These are phyloP conservation scores for Zygoascus bituminiphila DNA, from an alignment of 805 yeast species.

Conservation along the genomic window DNA sequence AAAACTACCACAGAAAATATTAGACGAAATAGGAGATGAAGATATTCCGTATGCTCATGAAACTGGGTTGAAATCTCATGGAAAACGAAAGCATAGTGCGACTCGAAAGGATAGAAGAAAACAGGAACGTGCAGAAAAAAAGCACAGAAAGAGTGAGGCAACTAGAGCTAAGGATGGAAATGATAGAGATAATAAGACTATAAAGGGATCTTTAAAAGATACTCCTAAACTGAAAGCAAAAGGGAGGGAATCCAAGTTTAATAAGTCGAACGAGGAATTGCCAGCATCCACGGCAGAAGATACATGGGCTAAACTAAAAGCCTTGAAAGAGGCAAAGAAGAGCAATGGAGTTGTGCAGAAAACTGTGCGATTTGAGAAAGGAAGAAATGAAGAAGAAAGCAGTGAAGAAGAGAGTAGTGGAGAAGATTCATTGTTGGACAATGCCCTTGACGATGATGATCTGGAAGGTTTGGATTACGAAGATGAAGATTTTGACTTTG, in stretches of 20 bases:
- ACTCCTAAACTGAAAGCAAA: background rate
- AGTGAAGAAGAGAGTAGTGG: background rate
- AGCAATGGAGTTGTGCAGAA: conserved; percentile 29
- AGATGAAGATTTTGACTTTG: conserved; percentile 1
- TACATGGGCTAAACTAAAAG: conserved; percentile 38
- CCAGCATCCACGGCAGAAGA: conserved; percentile 26
- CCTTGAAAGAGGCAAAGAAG: conserved; percentile 30
- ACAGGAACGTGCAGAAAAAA: conserved; percentile 10
- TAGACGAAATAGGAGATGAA: conserved; percentile 9
- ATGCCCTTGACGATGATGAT: conserved; percentile 20
- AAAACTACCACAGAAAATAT: conserved; percentile 10
- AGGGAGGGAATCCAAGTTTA: conserved; percentile 12
- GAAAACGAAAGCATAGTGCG: conserved; percentile 30
- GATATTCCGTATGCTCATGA: conserved; percentile 1
- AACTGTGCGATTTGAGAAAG: conserved; percentile 33
- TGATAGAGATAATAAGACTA: background rate
- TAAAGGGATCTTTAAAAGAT: background rate
- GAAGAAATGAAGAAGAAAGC: conserved; percentile 22
- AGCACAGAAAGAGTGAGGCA: conserved; percentile 6
- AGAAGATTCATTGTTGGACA: conserved; percentile 21
- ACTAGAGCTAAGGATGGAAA: background rate
- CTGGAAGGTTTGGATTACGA: background rate
- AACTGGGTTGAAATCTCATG: conserved; percentile 23
- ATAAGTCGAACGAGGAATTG: conserved; percentile 16
- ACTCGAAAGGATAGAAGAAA: conserved; percentile 28